Percentiles rank a stretch among this genome's conserved stretches.
Conservation (phyloP, 257 asterid species). For the Nicotiana tomentosiformis region DNA sequence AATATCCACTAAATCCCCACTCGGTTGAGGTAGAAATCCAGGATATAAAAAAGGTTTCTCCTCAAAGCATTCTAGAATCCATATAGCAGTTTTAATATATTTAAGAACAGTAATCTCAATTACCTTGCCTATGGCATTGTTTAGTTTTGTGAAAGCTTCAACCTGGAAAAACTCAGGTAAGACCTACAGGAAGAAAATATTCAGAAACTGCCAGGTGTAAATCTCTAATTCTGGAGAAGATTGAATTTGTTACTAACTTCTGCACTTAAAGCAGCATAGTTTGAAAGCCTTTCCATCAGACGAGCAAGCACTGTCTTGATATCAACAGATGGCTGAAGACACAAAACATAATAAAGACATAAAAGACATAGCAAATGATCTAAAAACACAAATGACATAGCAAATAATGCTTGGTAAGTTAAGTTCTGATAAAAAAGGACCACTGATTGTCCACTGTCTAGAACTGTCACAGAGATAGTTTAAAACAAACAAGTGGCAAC, state of each 20-base stretch:
- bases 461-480: background rate
- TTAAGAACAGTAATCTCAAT: constrained; percentile 8
- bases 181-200: constrained; percentile 55
- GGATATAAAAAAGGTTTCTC: background rate
- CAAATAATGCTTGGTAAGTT: background rate
- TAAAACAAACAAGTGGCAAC: background rate
- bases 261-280: constrained; percentile 88
- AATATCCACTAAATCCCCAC: background rate
- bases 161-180: constrained; percentile 95
- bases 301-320: constrained; percentile 93
- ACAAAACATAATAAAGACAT: background rate
- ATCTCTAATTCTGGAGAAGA: background rate
- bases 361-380: background rate
- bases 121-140: constrained; percentile 90
- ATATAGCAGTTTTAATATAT: background rate
- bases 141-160: constrained; percentile 92
- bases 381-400: background rate
- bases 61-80: background rate
- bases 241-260: constrained; percentile 50
- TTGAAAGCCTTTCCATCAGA: constrained; percentile 96
- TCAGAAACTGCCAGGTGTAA: constrained; percentile 25
- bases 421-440: background rate
- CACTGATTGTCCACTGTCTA: background rate
- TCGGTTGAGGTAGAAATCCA: background rate
- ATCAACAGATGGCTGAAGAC: constrained; percentile 81